phyloP scores from a whole-genome alignment of 2,329 filamentous ascomycete species.

The Ploettnerulaceae sp. region DNA sequence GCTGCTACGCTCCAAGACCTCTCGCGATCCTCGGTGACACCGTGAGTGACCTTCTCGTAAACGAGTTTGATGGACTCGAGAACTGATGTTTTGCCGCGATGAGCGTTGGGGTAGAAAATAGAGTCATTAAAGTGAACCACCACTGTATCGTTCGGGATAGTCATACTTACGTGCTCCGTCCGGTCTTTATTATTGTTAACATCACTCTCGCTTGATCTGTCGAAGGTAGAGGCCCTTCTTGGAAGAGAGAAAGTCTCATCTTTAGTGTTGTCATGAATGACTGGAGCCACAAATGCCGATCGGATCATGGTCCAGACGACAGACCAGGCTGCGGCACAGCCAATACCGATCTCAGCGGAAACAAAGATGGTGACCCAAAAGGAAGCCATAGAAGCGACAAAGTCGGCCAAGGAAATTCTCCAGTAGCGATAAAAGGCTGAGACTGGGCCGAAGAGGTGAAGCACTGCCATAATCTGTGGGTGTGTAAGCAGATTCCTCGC shows the following conservation, averaged over 20 bases:
- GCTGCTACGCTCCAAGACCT: constrained; percentile 10
- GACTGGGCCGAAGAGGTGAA: constrained; percentile 54
- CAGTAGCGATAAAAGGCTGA: constrained; percentile 47
- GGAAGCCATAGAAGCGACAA: constrained; percentile 57
- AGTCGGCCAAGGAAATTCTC: constrained; percentile 57
- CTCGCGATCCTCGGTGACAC: not conserved
- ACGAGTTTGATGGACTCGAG: constrained; percentile 9
- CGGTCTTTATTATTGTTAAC: not conserved
- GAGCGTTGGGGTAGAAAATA: constrained; percentile 18
- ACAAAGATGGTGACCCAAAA: constrained; percentile 63
- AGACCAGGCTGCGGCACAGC: constrained; percentile 8
- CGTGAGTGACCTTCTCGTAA: constrained; percentile 1
- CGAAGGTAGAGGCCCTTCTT: constrained; percentile 1
- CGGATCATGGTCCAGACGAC: constrained; percentile 14
- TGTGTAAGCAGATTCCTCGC: not conserved
- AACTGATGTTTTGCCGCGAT: constrained; percentile 5
- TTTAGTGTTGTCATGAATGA: constrained; percentile 6
- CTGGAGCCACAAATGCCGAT: constrained; percentile 8
- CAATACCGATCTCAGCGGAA: constrained; percentile 51
- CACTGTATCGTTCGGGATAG: constrained; percentile 10
- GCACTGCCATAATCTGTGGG: constrained; percentile 53
- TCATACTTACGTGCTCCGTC: constrained; percentile 5
- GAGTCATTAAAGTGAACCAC: constrained; percentile 11
- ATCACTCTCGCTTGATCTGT: not conserved
- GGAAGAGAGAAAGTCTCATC: constrained; percentile 6